These are phyloP conservation scores for Lasiodiplodia sp. DNA, from an alignment of 2,329 filamentous ascomycete genomes.

Conservation along the genomic window DNA sequence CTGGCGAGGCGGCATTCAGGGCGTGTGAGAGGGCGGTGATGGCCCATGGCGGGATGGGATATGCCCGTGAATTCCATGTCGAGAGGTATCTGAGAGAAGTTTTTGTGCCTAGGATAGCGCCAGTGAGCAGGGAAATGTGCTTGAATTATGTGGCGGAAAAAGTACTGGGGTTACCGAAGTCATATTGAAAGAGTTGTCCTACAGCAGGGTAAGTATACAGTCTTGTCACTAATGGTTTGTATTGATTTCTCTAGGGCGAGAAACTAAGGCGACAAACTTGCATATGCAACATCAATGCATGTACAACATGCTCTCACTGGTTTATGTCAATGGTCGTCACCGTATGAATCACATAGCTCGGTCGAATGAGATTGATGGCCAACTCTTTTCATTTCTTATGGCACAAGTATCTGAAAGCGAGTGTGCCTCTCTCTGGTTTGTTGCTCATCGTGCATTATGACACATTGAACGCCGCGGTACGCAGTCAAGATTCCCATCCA, in stretches of 20 bases:
- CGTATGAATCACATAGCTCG: background rate
- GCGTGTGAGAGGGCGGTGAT: conserved; percentile 64
- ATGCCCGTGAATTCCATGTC: conserved; percentile 69
- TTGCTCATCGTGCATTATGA: conserved; percentile 4
- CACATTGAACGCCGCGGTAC: conserved; percentile 11
- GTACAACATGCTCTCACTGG: background rate
- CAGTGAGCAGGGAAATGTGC: conserved; percentile 74
- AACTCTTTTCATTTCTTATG: background rate
- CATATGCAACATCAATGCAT: background rate
- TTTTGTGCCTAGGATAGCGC: conserved; percentile 66
- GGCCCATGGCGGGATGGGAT: conserved; percentile 68
- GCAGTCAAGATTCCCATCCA: conserved; percentile 24
- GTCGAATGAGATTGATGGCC: background rate
- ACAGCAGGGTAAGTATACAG: background rate
- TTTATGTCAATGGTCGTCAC: background rate
- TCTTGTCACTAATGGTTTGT: background rate
- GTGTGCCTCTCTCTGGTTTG: conserved; percentile 3
- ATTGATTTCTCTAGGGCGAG: background rate
- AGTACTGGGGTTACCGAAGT: conserved; percentile 69
- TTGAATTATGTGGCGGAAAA: conserved; percentile 76
- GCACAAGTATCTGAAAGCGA: conserved; percentile 12
- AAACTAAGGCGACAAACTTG: background rate
- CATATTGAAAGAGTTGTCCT: conserved; percentile 59
- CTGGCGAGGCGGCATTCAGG: conserved; percentile 65
- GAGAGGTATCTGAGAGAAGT: conserved; percentile 67